Evolutionary conservation across 1,284 basidiomycete genomes (phyloP).

Genomic region (Cryptococcus hybrid): DNA sequence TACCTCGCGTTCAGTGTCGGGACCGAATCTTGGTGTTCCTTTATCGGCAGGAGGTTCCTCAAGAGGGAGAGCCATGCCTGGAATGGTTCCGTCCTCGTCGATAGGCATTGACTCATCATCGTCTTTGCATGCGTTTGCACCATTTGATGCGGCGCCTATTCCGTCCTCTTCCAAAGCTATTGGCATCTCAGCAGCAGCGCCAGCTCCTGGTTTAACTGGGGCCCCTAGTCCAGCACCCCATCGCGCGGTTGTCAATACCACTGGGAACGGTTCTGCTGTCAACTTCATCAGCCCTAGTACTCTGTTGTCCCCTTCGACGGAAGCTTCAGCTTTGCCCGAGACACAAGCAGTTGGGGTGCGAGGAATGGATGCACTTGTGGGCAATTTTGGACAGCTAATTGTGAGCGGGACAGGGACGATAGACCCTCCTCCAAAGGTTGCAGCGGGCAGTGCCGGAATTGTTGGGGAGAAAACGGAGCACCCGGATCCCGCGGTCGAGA

Average conservation of each 20-base stretch:
- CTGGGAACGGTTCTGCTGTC: slow-evolving; percentile 10
- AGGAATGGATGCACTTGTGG: not conserved
- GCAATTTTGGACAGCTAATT: not conserved
- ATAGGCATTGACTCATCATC: slow-evolving; percentile 13
- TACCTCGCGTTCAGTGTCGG: not conserved
- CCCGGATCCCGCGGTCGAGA: too few relatives aligned
- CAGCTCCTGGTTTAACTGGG: slow-evolving; percentile 1
- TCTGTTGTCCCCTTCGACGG: slow-evolving; percentile 29
- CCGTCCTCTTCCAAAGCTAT: slow-evolving; percentile 17
- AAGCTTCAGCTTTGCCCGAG: too few relatives aligned
- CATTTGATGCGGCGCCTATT: slow-evolving; percentile 25
- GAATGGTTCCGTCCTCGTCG: too few relatives aligned
- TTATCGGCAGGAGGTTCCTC: not conserved
- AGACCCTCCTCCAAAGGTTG: not conserved
- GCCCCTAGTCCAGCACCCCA: slow-evolving; percentile 4
- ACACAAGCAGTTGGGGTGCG: not conserved
- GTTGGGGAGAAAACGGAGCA: too few relatives aligned
- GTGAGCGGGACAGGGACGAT: not conserved
- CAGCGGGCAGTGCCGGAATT: not conserved
- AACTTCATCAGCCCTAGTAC: slow-evolving; percentile 42
- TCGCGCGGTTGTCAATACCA: not conserved
- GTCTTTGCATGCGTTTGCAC: slow-evolving; percentile 41
- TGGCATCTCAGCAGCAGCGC: not conserved
- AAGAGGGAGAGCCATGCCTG: too few relatives aligned
- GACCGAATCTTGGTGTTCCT: not conserved